A percentile compares a stretch with the other conserved stretches of the same genome.
Evolutionary conservation across 768 basidiomycete species (phyloP).

Genomic region (Hericium rajendrae): DNA sequence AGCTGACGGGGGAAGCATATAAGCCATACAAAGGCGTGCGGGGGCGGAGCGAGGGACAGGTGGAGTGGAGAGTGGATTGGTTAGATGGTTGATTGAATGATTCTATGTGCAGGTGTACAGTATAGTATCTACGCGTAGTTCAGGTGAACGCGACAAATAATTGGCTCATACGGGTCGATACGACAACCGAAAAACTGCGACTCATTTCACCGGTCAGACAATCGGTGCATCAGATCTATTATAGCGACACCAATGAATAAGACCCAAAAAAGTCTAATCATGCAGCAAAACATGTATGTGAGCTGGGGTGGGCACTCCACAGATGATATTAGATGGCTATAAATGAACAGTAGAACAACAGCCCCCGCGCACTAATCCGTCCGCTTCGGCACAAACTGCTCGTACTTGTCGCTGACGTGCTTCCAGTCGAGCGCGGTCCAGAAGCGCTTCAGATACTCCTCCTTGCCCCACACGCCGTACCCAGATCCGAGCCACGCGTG

Average conservation of each 20-base stretch:
- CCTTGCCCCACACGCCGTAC: slow-evolving; percentile 87
- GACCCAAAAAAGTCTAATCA: not conserved
- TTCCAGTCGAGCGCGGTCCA: slow-evolving; percentile 80
- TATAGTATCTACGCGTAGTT: too few species aligned
- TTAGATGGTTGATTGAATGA: not conserved
- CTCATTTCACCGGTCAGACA: too few species aligned
- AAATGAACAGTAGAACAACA: not conserved
- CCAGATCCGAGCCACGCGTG: slow-evolving; percentile 81
- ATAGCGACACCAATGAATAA: too few species aligned
- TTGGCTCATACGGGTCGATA: too few species aligned
- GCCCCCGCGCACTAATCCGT: not conserved
- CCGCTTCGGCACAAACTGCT: not conserved
- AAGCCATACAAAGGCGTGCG: slow-evolving; percentile 91
- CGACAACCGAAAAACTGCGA: too few species aligned
- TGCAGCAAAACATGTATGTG: not conserved
- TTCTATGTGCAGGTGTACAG: not conserved
- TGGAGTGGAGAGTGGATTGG: slow-evolving; percentile 45
- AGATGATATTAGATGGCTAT: slow-evolving; percentile 14
- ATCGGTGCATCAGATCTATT: too few species aligned
- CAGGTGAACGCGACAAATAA: too few species aligned
- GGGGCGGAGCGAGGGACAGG: slow-evolving; percentile 50
- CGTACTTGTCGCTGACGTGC: slow-evolving; percentile 33
- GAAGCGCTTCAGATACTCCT: slow-evolving; percentile 74
- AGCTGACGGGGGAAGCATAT: slow-evolving; percentile 68
- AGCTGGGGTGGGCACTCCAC: not conserved